phyloP scores from a whole-genome alignment of 2,329 filamentous ascomycete genomes.

The Aspergillus awamori region DNA sequence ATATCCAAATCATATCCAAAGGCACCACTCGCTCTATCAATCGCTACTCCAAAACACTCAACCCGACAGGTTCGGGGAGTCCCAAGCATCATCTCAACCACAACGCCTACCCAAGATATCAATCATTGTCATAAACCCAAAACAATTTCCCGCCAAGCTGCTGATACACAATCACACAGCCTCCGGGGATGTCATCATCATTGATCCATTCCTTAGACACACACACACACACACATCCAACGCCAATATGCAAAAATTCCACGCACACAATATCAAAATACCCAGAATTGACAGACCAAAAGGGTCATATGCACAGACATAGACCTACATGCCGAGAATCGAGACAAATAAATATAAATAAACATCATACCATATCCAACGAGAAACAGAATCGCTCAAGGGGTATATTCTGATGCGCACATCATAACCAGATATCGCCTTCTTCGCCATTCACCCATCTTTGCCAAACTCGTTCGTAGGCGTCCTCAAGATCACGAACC shows the following conservation, averaged over 20 bases:
- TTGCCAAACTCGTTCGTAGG: constrained; percentile 86
- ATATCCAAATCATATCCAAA: background rate
- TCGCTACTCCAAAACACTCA: constrained; percentile 9
- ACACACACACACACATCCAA: constrained; percentile 10
- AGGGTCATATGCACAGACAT: background rate
- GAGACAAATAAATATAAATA: background rate
- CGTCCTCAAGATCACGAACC: constrained; percentile 85
- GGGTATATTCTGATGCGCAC: constrained; percentile 28
- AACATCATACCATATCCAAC: constrained; percentile 1
- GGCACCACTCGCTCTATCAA: background rate
- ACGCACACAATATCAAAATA: background rate
- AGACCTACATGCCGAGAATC: background rate
- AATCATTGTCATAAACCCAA: constrained; percentile 30
- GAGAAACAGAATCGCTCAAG: constrained; percentile 8
- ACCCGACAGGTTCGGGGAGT: background rate
- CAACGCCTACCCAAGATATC: constrained; percentile 18
- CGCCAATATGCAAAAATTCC: constrained; percentile 15
- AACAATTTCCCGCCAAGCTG: constrained; percentile 4
- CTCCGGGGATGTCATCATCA: constrained; percentile 5
- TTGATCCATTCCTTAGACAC: constrained; percentile 9
- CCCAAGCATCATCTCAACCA: background rate
- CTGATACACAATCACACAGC: constrained; percentile 5
- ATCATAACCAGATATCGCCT: constrained; percentile 85
- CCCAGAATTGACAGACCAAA: background rate
- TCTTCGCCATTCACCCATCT: constrained; percentile 82